phyloP scores from a whole-genome alignment of 2,329 filamentous ascomycete species.

The Clarireedia hainanense region DNA sequence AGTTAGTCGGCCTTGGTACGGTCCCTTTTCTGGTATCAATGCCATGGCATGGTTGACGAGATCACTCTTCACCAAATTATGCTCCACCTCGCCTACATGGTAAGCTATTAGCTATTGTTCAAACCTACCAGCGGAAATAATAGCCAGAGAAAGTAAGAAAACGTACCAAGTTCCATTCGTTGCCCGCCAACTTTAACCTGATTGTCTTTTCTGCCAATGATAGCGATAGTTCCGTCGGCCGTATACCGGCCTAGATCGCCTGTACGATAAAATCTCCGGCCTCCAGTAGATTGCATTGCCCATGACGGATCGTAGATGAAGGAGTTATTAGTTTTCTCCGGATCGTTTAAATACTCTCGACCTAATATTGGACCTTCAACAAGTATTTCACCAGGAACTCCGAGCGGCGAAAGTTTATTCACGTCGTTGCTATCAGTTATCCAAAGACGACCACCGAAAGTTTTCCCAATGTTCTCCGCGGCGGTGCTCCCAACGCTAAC shows the following conservation, averaged over 20 bases:
- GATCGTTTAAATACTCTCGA: constrained; percentile 34
- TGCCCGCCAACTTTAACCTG: constrained; percentile 60
- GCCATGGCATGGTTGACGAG: no score
- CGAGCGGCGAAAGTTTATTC: constrained; percentile 29
- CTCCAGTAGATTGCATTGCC: constrained; percentile 11
- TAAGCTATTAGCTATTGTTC: no score
- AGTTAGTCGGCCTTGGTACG: no score
- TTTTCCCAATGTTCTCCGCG: no score
- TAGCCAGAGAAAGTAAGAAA: no score
- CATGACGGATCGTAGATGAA: constrained; percentile 32
- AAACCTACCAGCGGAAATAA: no score
- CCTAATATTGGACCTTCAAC: constrained; percentile 33
- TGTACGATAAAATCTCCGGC: constrained; percentile 47
- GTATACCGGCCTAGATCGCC: constrained; percentile 48
- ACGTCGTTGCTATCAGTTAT: constrained; percentile 34
- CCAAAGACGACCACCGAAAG: constrained; percentile 22
- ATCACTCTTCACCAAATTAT: constrained; percentile 8
- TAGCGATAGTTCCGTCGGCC: constrained; percentile 50
- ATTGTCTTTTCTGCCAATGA: constrained; percentile 54
- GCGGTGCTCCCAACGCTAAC: no score
- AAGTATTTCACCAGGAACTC: constrained; percentile 32
- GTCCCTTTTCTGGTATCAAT: no score
- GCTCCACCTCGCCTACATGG: constrained; percentile 43
- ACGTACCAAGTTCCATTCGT: constrained; percentile 44
- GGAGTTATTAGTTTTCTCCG: constrained; percentile 27